Evolutionary conservation across 2,329 filamentous ascomycete species (phyloP), one percentile per base, ranked within the genome.

Genomic region (Aspergillus flavus): DNA sequence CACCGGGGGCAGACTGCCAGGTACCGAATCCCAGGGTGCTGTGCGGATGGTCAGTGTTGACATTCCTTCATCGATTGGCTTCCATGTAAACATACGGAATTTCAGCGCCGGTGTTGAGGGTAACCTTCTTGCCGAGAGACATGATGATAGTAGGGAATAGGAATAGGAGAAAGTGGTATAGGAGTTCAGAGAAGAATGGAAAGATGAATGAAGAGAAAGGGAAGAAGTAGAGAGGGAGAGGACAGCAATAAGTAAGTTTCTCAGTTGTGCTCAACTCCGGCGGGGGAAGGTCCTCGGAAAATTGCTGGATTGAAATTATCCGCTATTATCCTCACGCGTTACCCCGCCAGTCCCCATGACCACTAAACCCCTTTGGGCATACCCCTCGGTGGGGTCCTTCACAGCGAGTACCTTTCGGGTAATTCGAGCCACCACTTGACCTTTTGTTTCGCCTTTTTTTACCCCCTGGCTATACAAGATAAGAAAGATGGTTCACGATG

Each of bases 11-110:
- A 45, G 77, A 75, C 63, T 79, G 77, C 77, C 77, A 79, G 62
- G 77, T 79, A 57, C 77, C 77, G 60, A 78, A 79, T 62, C 77
- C 77, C 68, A 78, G 68, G 62, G 76, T 74, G 65, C 76, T 79
- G 54, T 16, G 46, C 3, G 34, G n/a, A 41, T 7, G 52, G 63
- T 65, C 45, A 55, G 52, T 55, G 52, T 36, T 48, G 39, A 56
- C 21, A 9, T 21, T 57, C 3, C 14, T 21, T 52, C 23, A 26
- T 36, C 16, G 10, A 5, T n/a, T 6, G 64, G 39, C 3, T 43
- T 54, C n/a, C 28, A 26, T 23, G 34, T 21, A 2, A 23, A 73
- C 76, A 57, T 73, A 79, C 77, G 77, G 76, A 68, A 79, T 77
- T 68, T 75, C 62, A 62, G 72, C 67, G 62, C 77, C 76, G 58